Evolutionary conservation across 495 filamentous ascomycete genomes (phyloP).

Genomic region (Hypoxylon intermedium): DNA sequence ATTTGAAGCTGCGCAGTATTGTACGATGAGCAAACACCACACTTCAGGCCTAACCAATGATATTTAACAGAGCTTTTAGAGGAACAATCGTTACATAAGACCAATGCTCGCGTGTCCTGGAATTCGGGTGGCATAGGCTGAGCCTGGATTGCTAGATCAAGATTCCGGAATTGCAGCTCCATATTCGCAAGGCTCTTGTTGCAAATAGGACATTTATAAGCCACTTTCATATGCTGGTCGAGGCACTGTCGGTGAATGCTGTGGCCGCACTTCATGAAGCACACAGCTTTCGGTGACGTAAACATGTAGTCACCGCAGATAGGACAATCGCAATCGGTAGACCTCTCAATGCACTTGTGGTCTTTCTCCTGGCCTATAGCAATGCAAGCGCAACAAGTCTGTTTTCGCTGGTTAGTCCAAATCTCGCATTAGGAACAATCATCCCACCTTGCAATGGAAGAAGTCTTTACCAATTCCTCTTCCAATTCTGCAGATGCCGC

Average conservation of each 20-base stretch:
- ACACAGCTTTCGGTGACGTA: constrained; percentile 84
- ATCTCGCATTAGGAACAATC: not conserved
- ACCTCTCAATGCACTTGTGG: constrained; percentile 93
- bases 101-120: constrained; percentile 75
- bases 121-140: constrained; percentile 94
- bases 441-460: constrained; percentile 90
- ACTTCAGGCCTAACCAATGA: constrained; percentile 95
- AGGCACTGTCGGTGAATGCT: constrained; percentile 92
- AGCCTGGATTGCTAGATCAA: constrained; percentile 80
- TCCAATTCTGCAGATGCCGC: constrained; percentile 92
- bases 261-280: constrained; percentile 95
- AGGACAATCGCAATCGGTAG: constrained; percentile 95
- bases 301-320: constrained; percentile 99
- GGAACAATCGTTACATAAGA: constrained; percentile 94
- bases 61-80: constrained; percentile 84
- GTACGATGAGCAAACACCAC: constrained; percentile 81
- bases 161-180: constrained; percentile 90
- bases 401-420: constrained; percentile 13
- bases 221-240: constrained; percentile 79
- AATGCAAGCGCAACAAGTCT: constrained; percentile 93
- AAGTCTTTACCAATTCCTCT: constrained; percentile 95
- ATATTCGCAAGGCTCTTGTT: constrained; percentile 93
- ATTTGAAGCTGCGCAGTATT: constrained; percentile 81
- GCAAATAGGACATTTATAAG: constrained; percentile 95
- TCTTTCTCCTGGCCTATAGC: constrained; percentile 75